These are phyloP conservation scores for Solanum aculeatissimum DNA, from an alignment of 305 asterid genomes.

Conservation along the genomic window DNA sequence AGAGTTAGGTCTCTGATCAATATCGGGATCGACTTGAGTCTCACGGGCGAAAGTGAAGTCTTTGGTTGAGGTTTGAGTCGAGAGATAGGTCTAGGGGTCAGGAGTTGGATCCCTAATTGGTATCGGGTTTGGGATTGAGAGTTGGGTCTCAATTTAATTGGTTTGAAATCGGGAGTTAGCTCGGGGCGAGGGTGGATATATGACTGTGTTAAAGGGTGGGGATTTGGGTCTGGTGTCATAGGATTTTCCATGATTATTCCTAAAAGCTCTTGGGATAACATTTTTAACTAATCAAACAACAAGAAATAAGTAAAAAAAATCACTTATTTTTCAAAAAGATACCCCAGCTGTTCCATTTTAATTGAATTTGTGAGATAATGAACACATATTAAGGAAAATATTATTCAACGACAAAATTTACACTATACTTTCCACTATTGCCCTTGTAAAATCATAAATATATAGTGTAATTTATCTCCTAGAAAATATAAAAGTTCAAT, in stretches of 20 bases:
- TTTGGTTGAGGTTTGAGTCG: neutral
- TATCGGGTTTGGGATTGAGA: neutral
- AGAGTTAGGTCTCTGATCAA: neutral
- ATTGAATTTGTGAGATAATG: no score
- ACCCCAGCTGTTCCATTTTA: no score
- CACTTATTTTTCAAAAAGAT: no score
- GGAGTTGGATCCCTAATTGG: neutral
- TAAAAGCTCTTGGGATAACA: neutral
- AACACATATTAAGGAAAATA: no score
- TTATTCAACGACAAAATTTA: no score
- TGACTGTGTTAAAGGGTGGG: neutral
- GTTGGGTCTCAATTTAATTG: neutral
- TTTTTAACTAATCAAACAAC: neutral
- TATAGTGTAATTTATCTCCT: no score
- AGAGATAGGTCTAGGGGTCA: neutral
- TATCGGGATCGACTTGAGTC: neutral
- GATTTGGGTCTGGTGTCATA: neutral
- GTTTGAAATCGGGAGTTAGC: no score
- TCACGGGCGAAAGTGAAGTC: neutral
- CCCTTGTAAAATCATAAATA: no score
- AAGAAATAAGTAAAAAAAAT: neutral
- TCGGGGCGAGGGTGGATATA: neutral
- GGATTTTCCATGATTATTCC: neutral
- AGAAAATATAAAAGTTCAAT: no score
- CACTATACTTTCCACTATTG: no score